A percentile compares a stretch with the other conserved stretches of the same genome.
Evolutionary conservation across 139 green algal species (phyloP).

Genomic region (Eudorina sp.): DNA sequence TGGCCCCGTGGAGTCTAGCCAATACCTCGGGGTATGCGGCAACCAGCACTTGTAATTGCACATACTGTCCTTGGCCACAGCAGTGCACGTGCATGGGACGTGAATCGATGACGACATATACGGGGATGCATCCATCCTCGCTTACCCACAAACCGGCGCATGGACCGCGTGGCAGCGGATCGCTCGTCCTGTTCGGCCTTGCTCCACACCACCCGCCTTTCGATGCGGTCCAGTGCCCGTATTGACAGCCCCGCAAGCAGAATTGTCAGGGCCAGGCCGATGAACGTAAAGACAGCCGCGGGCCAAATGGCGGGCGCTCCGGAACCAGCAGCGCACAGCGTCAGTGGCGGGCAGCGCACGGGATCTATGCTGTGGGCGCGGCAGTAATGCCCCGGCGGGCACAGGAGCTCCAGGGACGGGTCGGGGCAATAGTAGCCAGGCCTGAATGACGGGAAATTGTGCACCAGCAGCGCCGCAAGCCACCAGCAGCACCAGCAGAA

Average conservation of each 20-base stretch:
- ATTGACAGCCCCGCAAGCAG: neutral
- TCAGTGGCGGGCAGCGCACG: slow-evolving; percentile 46
- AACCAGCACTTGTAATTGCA: too few species aligned
- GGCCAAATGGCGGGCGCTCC: slow-evolving; percentile 27
- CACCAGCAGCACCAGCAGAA: too few species aligned
- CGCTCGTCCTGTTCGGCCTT: slow-evolving; percentile 15
- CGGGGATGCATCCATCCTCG: too few species aligned
- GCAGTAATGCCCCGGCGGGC: slow-evolving; percentile 54
- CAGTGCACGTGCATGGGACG: too few species aligned
- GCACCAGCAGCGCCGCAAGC: too few species aligned
- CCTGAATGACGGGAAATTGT: neutral
- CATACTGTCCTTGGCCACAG: too few species aligned
- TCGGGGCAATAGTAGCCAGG: slow-evolving; percentile 59
- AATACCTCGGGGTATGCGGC: too few species aligned
- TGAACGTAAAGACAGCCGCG: neutral
- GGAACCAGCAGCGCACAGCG: slow-evolving; percentile 51
- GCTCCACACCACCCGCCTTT: neutral
- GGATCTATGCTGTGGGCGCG: slow-evolving; percentile 47
- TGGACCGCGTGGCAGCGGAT: neutral
- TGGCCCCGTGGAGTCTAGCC: too few species aligned
- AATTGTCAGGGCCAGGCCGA: neutral
- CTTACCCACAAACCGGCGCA: slow-evolving; percentile 16
- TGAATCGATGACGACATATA: too few species aligned
- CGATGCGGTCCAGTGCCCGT: neutral
- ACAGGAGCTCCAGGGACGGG: slow-evolving; percentile 37